Conservation (phyloP, 257 asterid genomes). For the Gentiana macrophylla region DNA sequence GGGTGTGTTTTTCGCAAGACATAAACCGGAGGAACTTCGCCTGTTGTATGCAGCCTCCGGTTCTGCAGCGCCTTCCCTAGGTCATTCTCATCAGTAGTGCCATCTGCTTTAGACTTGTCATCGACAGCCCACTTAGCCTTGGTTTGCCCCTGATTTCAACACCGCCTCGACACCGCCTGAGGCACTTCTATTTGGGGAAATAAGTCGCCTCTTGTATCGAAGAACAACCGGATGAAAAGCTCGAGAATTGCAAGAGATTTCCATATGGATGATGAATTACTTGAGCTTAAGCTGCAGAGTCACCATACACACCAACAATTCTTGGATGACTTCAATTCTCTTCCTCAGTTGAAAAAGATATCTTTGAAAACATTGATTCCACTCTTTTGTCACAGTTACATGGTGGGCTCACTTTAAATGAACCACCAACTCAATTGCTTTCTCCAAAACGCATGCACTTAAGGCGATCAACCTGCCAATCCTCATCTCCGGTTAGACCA, state of each 20-base stretch:
- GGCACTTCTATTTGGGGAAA: conserved; percentile 20
- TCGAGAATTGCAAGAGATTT: conserved; percentile 21
- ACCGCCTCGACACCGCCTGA: conserved; percentile 24
- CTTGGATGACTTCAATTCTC: conserved; percentile 20
- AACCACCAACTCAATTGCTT: conserved; percentile 13
- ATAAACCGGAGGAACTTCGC: conserved; percentile 30
- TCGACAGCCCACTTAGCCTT: conserved; percentile 16
- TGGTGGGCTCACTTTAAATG: conserved; percentile 19
- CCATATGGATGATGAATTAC: conserved; percentile 11
- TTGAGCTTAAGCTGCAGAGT: conserved; percentile 9
- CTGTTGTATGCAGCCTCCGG: conserved; percentile 33
- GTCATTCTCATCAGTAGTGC: conserved; percentile 14
- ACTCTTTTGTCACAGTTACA: conserved; percentile 21
- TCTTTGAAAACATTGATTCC: conserved; percentile 19
- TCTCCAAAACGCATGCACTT: conserved; percentile 18
- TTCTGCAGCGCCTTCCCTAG: conserved; percentile 37
- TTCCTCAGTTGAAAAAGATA: conserved; percentile 20
- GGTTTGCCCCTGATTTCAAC: conserved; percentile 26
- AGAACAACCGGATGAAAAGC: conserved; percentile 29
- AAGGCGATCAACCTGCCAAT: conserved; percentile 9
- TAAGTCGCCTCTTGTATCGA: conserved; percentile 19
- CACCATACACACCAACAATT: conserved; percentile 17
- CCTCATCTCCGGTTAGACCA: conserved; percentile 23
- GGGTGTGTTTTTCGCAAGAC: conserved; percentile 34
- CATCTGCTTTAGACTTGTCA: conserved; percentile 15